Percentiles rank a stretch among this genome's conserved stretches.
These are phyloP conservation scores for Pleurotus djamor DNA, from an alignment of 768 basidiomycete genomes.

Conservation along the genomic window DNA sequence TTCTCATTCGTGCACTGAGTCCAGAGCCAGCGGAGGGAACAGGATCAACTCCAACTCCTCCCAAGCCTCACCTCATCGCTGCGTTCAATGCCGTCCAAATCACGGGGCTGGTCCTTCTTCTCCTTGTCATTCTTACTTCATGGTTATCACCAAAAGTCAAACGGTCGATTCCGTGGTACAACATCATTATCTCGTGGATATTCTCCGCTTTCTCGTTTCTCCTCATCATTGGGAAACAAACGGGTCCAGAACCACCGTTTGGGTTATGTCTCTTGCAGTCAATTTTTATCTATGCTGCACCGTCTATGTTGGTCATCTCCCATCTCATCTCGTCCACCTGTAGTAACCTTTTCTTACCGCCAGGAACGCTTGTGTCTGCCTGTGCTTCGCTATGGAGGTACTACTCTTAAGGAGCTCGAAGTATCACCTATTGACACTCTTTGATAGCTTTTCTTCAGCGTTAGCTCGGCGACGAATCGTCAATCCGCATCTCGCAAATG, in stretches of 20 bases:
- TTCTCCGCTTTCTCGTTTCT: slow-evolving; percentile 20
- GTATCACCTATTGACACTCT: not conserved
- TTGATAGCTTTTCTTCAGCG: slow-evolving; percentile 3
- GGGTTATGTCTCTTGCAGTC: slow-evolving; percentile 22
- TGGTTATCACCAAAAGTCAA: slow-evolving; percentile 11
- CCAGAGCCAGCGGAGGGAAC: not conserved
- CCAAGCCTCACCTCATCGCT: not conserved
- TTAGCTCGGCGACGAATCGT: not conserved
- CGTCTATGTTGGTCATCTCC: slow-evolving; percentile 16
- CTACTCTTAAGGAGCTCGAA: not conserved
- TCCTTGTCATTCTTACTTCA: not conserved
- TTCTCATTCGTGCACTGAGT: too few relatives aligned
- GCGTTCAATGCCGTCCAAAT: slow-evolving; percentile 2
- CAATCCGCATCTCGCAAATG: slow-evolving; percentile 6
- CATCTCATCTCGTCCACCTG: not conserved
- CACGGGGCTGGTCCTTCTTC: slow-evolving; percentile 2
- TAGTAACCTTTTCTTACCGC: not conserved
- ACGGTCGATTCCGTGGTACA: slow-evolving; percentile 17
- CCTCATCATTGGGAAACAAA: slow-evolving; percentile 18
- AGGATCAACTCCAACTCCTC: not conserved
- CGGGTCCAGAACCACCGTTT: slow-evolving; percentile 16
- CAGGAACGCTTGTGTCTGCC: slow-evolving; percentile 10
- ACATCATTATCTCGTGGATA: slow-evolving; percentile 17
- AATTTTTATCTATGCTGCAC: slow-evolving; percentile 20
- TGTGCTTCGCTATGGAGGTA: slow-evolving; percentile 14